Base-by-base conservation (phyloP, 2,329 filamentous ascomycete genomes). In the Fonsecaea pedrosoi region DNA sequence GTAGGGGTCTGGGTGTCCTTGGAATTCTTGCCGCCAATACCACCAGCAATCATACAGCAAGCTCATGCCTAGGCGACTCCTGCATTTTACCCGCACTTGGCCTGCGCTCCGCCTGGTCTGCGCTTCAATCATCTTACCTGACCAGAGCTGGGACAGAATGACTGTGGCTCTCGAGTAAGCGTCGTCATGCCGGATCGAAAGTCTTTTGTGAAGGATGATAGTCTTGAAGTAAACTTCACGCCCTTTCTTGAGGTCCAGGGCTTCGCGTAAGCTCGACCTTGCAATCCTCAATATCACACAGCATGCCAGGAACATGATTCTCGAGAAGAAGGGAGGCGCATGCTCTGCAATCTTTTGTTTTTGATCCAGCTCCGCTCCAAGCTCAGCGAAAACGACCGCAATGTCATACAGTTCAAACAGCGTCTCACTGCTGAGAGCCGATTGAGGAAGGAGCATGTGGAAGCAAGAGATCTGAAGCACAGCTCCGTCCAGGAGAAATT, bases 31-130 rank as follows among this genome's bases (percentile, higher is more conserved):
- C 18, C 59, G 48, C 64, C 59, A 66, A 35, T 35, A 62, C 64
- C 64, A 66, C 30, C 40, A 37, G 34, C 60, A 66, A 45, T 66
- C 64, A n/a, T 32, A 66, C 15, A 63, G 21, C 21, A 64, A n/a
- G 34, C 54, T 63, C 64, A 66, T 66, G n/a, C 13, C 60, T 15
- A 54, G 37, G 10, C 55, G 10, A 21, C 55, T 58, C 32, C 37
- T 40, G 18, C n/a, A 21, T 18, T 32, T 58, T 18, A 54, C 15
- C 2, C 34, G 30, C 45, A 62, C 18, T 37, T 42, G 18, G 4
- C 30, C 42, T 21, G 57, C 25, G 13, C 42, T 53, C 38, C 54
- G 55, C 53, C 35, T 12, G 25, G 25, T 30, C 13, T 35, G 53
- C 21, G 48, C 25, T 32, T 35, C 18, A 18, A 62, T 54, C 30